phyloP scores from a whole-genome alignment of 495 filamentous ascomycete genomes.

The Neurospora hispaniola region DNA sequence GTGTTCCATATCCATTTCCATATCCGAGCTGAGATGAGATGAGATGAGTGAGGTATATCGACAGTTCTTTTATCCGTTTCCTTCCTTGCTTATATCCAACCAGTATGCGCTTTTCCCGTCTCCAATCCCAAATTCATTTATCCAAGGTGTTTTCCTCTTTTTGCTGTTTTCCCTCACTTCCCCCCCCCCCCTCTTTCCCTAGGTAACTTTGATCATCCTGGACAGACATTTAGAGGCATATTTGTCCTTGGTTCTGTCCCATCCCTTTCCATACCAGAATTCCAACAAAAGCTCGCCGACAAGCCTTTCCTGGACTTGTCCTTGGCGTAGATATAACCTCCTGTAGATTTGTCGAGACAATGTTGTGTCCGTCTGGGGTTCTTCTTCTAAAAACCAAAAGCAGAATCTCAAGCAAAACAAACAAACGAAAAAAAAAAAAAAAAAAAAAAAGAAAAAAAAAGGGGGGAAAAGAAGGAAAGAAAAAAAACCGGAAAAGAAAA shows the following conservation, averaged over 20 bases:
- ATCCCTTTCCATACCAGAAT: neutral
- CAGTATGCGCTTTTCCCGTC: neutral
- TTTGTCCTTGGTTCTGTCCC: neutral
- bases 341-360: neutral
- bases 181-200: neutral
- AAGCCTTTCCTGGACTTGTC: neutral
- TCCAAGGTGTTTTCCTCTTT: neutral
- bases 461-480: too few species aligned
- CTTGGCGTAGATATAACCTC: neutral
- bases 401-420: neutral
- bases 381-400: neutral
- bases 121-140: neutral
- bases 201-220: neutral
- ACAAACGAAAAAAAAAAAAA: too few species aligned
- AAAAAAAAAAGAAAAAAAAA: neutral
- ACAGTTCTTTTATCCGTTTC: neutral
- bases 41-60: neutral
- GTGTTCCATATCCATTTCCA: neutral
- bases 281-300: neutral
- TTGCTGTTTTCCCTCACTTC: neutral
- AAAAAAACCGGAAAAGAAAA: neutral
- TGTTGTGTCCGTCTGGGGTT: neutral
- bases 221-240: neutral
- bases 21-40: neutral
- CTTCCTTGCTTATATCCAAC: neutral